These are phyloP conservation scores for Solanum sitiens DNA, from an alignment of 257 asterid genomes.

Conservation along the genomic window DNA sequence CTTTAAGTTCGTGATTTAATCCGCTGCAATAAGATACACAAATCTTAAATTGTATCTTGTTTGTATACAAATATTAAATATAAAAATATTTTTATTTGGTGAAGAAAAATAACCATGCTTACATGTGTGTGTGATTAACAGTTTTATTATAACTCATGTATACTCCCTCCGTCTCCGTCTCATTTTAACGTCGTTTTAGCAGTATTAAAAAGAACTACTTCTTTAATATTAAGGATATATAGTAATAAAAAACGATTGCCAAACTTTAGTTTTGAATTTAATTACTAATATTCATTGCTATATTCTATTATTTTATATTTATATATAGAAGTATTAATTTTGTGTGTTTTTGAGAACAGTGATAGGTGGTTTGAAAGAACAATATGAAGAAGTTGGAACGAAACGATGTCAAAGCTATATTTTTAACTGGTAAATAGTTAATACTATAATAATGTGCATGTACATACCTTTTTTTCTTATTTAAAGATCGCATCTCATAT, in stretches of 20 bases:
- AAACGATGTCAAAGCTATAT: conserved; percentile 49
- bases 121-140: neutral
- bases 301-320: too few relatives aligned
- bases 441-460: neutral
- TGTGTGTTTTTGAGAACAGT: neutral
- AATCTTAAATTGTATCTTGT: too few relatives aligned
- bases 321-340: too few relatives aligned
- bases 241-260: neutral
- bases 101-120: too few relatives aligned
- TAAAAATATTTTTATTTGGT: too few relatives aligned
- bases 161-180: neutral
- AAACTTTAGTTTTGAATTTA: neutral
- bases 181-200: neutral
- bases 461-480: neutral
- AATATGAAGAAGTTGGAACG: conserved; percentile 25
- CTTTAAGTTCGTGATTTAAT: too few relatives aligned
- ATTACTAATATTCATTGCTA: neutral
- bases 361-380: conserved; percentile 26
- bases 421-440: conserved; percentile 22
- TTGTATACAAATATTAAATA: too few relatives aligned
- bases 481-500: neutral
- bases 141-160: neutral
- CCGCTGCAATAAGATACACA: too few relatives aligned
- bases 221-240: too few relatives aligned
- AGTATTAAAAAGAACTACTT: neutral